phyloP scores from a whole-genome alignment of 768 basidiomycete genomes.

The Vishniacozyma victoriae region DNA sequence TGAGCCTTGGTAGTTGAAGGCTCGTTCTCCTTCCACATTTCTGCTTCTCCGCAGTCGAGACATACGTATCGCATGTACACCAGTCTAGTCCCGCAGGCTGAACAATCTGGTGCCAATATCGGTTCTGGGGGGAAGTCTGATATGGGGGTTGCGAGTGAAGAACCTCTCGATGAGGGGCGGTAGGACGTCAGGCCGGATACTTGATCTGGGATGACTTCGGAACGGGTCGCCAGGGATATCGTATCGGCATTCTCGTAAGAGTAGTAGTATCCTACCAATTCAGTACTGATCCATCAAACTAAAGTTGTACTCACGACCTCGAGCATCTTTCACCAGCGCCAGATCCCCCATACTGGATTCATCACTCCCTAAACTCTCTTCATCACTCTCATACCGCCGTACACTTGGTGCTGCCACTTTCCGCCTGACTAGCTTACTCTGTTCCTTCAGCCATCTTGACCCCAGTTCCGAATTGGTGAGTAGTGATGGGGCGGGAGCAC shows the following conservation, averaged over 20 bases:
- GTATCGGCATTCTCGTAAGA: conserved; percentile 36
- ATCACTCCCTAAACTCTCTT: conserved; percentile 29
- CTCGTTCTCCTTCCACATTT: conserved; percentile 36
- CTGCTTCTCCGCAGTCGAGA: conserved; percentile 67
- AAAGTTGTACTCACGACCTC: conserved; percentile 36
- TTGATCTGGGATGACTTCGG: conserved; percentile 1
- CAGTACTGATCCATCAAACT: neutral
- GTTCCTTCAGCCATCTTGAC: conserved; percentile 74
- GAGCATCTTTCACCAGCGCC: conserved; percentile 29
- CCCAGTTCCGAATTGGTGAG: conserved; percentile 55
- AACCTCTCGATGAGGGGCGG: neutral
- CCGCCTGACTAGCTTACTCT: conserved; percentile 62
- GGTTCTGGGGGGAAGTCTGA: conserved; percentile 34
- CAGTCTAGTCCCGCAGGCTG: conserved; percentile 66
- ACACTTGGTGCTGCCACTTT: conserved; percentile 29
- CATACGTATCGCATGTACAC: conserved; percentile 88
- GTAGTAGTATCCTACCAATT: conserved; percentile 39
- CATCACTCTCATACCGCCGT: conserved; percentile 20
- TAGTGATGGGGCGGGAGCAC: conserved; percentile 19
- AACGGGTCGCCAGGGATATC: conserved; percentile 6
- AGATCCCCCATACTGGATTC: conserved; percentile 32
- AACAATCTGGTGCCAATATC: conserved; percentile 59
- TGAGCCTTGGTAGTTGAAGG: conserved; percentile 1
- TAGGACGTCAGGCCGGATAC: conserved; percentile 3
- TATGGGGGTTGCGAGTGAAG: conserved; percentile 1